Evolutionary conservation across 2,329 filamentous ascomycete species (phyloP), one percentile per base, ranked within the genome.

Genomic region (Talaromyces pinophilus): DNA sequence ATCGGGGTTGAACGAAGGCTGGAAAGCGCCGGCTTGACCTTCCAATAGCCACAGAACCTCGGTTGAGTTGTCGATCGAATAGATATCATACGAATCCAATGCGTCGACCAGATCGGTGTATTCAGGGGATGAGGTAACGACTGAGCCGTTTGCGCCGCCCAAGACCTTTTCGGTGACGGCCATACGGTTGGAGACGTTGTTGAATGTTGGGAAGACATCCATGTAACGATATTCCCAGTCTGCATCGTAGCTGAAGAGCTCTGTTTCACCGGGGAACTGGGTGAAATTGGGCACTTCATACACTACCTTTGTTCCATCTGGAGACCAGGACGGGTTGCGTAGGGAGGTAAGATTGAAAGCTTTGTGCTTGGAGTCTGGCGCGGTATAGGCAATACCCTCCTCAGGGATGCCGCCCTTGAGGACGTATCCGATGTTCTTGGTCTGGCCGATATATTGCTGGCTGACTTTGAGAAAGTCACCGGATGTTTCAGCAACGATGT

Each of bases 1-100:
- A 50, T 81, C 76, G 2, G 76, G 71, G 0, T 73, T 76, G 76
- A 77, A 82, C 2, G 76, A 69, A 2, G 80, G 80, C 59, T 80
- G 77, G 71, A 80, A 82, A 5, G 79, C 78, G 6, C 79, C 79
- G 0, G 74, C 73, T 1, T 76, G 64, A 3, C 77, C 78, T 19
- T 73, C 60, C 1, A 50, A 11, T 2, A 74, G 69, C 2, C 71
- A 63, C 2, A 71, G 25, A 19, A 74, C 48, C 60, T 67, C 65
- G 11, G 72, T 70, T 33, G 69, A 64, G 64, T 59, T 64, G 35
- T 80, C 76, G 0, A 74, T 74, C 5, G 79, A 80, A 77, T 78
- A 80, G 66, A 17, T 70, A 72, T 3, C 71, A 0, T 44, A 44
- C 42, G 42, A 44, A 44, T 44, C 42, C 17, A 44, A 44, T n/a